Evolutionary conservation across 1,139 yeast species (phyloP).

Genomic region (Lodderomyces elongisporus): DNA sequence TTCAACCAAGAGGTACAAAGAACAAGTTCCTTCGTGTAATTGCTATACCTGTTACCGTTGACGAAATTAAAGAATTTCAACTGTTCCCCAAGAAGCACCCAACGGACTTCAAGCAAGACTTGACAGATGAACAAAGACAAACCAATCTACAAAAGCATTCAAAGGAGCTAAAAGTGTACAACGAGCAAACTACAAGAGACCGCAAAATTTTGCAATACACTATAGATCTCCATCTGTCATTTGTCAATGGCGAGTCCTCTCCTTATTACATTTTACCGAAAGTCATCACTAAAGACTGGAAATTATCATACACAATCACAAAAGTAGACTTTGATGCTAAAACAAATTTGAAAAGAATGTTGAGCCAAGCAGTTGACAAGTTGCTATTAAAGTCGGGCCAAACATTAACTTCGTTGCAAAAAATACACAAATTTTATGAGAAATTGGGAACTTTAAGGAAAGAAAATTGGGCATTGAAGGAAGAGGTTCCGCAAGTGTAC

Average conservation of each 20-base stretch:
- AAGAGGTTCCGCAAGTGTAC: conserved; percentile 7
- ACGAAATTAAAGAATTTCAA: conserved; percentile 23
- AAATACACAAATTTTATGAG: conserved; percentile 6
- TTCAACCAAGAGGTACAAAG: conserved; percentile 7
- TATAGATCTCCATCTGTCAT: conserved; percentile 4
- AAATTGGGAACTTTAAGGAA: conserved; percentile 8
- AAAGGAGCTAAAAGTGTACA: conserved; percentile 16
- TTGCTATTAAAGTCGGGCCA: not conserved
- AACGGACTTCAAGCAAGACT: conserved; percentile 19
- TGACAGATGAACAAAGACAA: conserved; percentile 17
- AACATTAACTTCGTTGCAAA: not conserved
- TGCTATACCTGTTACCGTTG: conserved; percentile 30
- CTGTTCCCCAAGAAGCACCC: conserved; percentile 19
- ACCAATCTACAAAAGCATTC: conserved; percentile 18
- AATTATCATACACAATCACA: conserved; percentile 7
- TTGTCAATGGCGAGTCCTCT: conserved; percentile 2
- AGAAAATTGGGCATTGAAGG: conserved; percentile 6
- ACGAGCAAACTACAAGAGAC: conserved; percentile 8
- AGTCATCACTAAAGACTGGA: conserved; percentile 5
- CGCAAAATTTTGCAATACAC: conserved; percentile 7
- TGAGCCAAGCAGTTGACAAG: not conserved
- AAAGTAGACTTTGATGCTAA: not conserved
- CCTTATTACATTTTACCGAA: conserved; percentile 3
- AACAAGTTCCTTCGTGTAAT: conserved; percentile 21
- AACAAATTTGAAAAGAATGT: not conserved